Percentiles rank a stretch among this genome's conserved stretches.
These are phyloP conservation scores for Syzygium oleosum DNA, from an alignment of 345 rosid species.

Conservation along the genomic window DNA sequence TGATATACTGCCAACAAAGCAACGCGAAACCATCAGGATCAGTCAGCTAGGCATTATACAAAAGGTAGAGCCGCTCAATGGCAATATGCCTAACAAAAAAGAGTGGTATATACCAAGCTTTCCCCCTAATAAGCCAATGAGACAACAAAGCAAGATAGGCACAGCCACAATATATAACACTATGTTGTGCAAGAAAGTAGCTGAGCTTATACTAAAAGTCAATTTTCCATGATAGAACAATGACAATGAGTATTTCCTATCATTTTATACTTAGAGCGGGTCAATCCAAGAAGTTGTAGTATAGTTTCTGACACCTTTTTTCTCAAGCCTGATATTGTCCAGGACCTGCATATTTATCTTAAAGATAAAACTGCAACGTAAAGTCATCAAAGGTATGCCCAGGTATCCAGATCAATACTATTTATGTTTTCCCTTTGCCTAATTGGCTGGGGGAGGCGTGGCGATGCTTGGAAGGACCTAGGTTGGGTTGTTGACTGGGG, in stretches of 20 bases:
- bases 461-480: not conserved
- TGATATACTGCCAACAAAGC: slow-evolving; percentile 35
- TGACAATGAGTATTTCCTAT: not conserved
- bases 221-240: not conserved
- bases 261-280: not conserved
- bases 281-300: not conserved
- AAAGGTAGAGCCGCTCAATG: not conserved
- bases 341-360: not conserved
- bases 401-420: not conserved
- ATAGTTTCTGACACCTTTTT: not conserved
- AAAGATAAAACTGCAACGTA: not conserved
- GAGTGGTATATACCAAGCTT: not conserved
- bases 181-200: not conserved
- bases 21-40: not conserved
- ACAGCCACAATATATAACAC: not conserved
- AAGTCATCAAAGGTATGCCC: not conserved
- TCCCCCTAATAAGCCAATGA: not conserved
- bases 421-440: not conserved
- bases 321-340: not conserved
- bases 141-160: not conserved
- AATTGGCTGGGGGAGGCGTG: not conserved
- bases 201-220: not conserved
- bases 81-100: not conserved
- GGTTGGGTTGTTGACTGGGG: not conserved
- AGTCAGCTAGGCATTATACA: not conserved